A percentile compares a stretch with the other conserved stretches of the same genome.
Evolutionary conservation across 257 asterid species (phyloP).

Genomic region (Fraxinus cuspidata): DNA sequence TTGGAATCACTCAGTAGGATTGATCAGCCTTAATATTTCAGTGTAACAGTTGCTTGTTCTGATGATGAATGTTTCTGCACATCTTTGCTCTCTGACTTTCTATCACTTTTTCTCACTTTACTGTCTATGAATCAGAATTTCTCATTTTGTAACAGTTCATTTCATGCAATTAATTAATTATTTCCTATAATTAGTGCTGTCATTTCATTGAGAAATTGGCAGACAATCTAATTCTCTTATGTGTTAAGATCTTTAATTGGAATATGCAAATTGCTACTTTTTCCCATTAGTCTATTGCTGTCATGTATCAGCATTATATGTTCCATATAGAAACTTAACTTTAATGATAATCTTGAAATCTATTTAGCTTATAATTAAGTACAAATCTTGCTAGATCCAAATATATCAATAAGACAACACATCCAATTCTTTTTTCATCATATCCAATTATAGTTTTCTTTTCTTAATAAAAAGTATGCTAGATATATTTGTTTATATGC

Average conservation of each 20-base stretch:
- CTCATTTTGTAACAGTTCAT: background rate
- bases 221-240: conserved; percentile 40
- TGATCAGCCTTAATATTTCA: conserved; percentile 8
- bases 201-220: conserved; percentile 56
- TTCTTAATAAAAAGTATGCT: background rate
- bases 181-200: conserved; percentile 44
- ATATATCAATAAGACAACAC: conserved; percentile 17
- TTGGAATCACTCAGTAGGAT: conserved; percentile 5
- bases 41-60: conserved; percentile 2
- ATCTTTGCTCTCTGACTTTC: conserved; percentile 4
- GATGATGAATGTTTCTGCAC: conserved; percentile 3
- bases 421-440: conserved; percentile 5
- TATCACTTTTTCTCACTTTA: conserved; percentile 12
- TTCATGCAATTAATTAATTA: background rate
- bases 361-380: background rate
- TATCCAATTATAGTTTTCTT: conserved; percentile 18
- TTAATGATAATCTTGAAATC: conserved; percentile 10
- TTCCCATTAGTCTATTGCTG: conserved; percentile 23
- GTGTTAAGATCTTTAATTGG: conserved; percentile 21
- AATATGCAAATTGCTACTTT: conserved; percentile 22
- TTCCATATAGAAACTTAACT: background rate
- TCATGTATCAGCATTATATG: background rate
- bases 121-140: conserved; percentile 8
- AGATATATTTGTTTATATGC: background rate
- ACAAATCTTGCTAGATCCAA: conserved; percentile 7